Conservation (phyloP, 2,329 filamentous ascomycete species). For the Hypoxylon sp. region DNA sequence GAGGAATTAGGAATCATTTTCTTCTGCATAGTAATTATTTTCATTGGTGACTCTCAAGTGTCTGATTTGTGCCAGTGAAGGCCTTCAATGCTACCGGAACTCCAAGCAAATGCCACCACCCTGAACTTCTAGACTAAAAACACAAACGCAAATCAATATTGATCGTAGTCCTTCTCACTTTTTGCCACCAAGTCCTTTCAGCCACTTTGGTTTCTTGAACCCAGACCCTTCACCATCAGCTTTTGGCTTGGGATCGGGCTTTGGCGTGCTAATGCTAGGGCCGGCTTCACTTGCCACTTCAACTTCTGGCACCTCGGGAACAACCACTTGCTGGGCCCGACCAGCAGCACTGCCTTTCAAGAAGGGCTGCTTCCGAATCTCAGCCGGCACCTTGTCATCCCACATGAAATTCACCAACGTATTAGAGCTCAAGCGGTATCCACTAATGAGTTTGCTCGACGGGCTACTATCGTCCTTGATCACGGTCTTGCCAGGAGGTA, state of each 20-base stretch:
- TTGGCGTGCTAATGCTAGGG: constrained; percentile 6
- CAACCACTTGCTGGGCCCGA: constrained; percentile 71
- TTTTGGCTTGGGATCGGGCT: constrained; percentile 38
- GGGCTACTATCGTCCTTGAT: constrained; percentile 64
- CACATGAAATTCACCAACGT: constrained; percentile 76
- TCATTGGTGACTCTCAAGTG: constrained; percentile 10
- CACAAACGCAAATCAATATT: constrained; percentile 11
- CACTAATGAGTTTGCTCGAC: constrained; percentile 75
- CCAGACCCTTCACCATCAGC: constrained; percentile 45
- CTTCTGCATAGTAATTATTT: constrained; percentile 30
- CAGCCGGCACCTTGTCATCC: constrained; percentile 49
- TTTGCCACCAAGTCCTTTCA: constrained; percentile 79
- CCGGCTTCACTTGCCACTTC: constrained; percentile 50
- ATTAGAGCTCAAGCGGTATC: constrained; percentile 77
- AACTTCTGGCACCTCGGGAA: constrained; percentile 63
- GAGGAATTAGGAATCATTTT: constrained; percentile 33
- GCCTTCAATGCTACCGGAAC: constrained; percentile 29
- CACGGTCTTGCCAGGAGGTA: constrained; percentile 68
- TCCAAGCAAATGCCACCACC: constrained; percentile 27
- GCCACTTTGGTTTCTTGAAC: constrained; percentile 75
- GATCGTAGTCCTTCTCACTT: constrained; percentile 65
- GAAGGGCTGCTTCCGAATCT: constrained; percentile 55
- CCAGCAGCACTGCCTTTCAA: constrained; percentile 65
- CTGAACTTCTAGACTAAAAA: constrained; percentile 18
- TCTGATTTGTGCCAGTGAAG: constrained; percentile 7